Base-by-base conservation (phyloP, 345 rosid species). In the Citrus medica region DNA sequence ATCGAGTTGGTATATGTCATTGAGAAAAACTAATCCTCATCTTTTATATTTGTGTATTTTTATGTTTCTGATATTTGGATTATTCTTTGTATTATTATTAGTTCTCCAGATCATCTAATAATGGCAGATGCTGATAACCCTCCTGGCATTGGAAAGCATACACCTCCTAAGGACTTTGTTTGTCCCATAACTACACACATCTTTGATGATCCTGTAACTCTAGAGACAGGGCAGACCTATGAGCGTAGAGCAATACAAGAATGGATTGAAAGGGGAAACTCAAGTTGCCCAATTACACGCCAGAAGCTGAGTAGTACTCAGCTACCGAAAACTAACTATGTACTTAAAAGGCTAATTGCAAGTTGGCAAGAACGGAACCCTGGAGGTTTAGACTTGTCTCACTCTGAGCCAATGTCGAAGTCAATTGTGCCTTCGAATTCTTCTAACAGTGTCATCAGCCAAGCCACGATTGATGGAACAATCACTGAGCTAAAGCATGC, bases 221-320 rank as follows among this genome's bases (percentile, higher is more conserved):
- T 92, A 0, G 95, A 92, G 85, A 92, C 95, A 2, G 95, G 95
- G 3, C 95, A 92, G 90, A 92, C 95, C 0, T 92, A 92, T 16
- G 95, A 92, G 82, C 87, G 95, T 22, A 81, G 46, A 67, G 93
- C 95, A 5, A 90, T 90, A 24, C 87, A 86, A 76, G 95, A 90
- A 76, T 90, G 95, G 95, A 74, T 92, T 3, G 88, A 86, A 46
- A 78, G 93, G 73, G 95, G 95, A 38, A 90, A 87, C 83, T 85
- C 90, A 37, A 87, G 90, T 0, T 92, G 95, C 78, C 95, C 95
- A 0, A 92, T 92, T 69, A 92, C 95, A 3, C 89, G 95, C 33
- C 93, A 92, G 82, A 67, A 74, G 79, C 84, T 92, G 78, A 84
- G 79, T 14, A 86, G 85, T 59, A 86, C 83, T 32, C 89, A 82